Evolutionary conservation across 805 yeast species (phyloP).

Genomic region (Metschnikowia aberdeeniae): DNA sequence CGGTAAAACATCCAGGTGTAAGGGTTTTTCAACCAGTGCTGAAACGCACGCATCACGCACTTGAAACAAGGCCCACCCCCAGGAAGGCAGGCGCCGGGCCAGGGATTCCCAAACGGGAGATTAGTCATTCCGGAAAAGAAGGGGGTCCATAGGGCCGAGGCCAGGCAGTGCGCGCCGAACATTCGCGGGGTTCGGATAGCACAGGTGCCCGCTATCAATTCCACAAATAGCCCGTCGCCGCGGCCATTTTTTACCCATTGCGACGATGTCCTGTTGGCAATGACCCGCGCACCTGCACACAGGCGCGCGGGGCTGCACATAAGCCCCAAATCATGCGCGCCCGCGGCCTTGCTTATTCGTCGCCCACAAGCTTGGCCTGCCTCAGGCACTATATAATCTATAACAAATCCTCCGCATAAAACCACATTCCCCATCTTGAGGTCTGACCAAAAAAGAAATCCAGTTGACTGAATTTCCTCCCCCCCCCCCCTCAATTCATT

Average conservation of each 20-base stretch:
- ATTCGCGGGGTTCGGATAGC: conserved; percentile 7
- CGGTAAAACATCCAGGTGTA: too few relatives aligned
- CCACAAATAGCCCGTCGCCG: conserved; percentile 5
- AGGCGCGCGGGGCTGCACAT: not conserved
- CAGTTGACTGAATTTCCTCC: not conserved
- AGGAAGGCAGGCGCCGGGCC: not conserved
- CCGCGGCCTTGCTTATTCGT: conserved; percentile 13
- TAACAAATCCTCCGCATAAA: not conserved
- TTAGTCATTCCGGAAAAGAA: conserved; percentile 1
- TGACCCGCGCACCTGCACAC: not conserved
- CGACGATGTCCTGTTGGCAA: conserved; percentile 1
- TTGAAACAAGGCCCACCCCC: too few relatives aligned
- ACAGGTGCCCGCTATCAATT: conserved; percentile 9
- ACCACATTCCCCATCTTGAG: not conserved
- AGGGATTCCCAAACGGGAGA: not conserved
- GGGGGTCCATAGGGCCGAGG: conserved; percentile 4
- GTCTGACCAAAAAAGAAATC: conserved; percentile 1
- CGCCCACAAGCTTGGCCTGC: conserved; percentile 2
- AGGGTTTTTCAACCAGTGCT: too few relatives aligned
- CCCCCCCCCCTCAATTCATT: not conserved
- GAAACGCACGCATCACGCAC: too few relatives aligned
- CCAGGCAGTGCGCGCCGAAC: not conserved
- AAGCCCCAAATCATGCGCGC: conserved; percentile 7
- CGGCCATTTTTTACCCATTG: conserved; percentile 4
- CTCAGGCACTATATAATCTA: conserved; percentile 1